Percentiles rank a stretch among this genome's conserved stretches.
phyloP scores from a whole-genome alignment of 202 grass and related monocot genomes.

The Bolboschoenoplectus hybrid region DNA sequence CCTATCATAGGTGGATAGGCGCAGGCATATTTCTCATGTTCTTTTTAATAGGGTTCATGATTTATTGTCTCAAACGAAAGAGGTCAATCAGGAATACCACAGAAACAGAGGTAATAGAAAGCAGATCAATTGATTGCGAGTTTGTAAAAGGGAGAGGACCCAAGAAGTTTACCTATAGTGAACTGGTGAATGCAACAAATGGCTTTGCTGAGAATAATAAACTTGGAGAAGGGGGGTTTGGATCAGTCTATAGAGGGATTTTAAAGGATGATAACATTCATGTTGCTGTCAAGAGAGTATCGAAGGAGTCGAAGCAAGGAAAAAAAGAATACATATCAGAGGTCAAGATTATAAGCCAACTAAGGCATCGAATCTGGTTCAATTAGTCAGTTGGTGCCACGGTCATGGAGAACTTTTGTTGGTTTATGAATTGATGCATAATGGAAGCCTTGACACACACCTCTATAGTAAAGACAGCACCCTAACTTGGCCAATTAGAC shows the following conservation, averaged over 20 bases:
- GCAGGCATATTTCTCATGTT: conserved; percentile 32
- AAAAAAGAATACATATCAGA: conserved; percentile 66
- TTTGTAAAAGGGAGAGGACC: conserved; percentile 67
- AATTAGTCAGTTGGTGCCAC: conserved; percentile 75
- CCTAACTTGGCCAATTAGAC: conserved; percentile 50
- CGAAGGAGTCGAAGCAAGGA: conserved; percentile 68
- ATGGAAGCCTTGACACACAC: conserved; percentile 69
- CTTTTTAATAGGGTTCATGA: conserved; percentile 43
- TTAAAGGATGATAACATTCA: conserved; percentile 56
- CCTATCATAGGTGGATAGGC: conserved; percentile 23
- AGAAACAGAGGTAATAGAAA: conserved; percentile 38
- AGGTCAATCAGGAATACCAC: conserved; percentile 36
- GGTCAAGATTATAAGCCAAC: conserved; percentile 71
- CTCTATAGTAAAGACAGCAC: conserved; percentile 46
- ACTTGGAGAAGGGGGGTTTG: conserved; percentile 77
- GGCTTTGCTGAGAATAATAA: conserved; percentile 60
- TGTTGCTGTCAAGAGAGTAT: conserved; percentile 70
- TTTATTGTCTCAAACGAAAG: conserved; percentile 29
- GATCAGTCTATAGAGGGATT: conserved; percentile 60
- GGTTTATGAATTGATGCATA: conserved; percentile 75
- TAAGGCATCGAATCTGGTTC: conserved; percentile 71
- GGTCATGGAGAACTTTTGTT: conserved; percentile 62
- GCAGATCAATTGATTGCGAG: conserved; percentile 58
- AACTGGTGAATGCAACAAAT: conserved; percentile 50
- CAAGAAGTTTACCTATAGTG: conserved; percentile 56